Evolutionary conservation across 176 grass and related monocot species (phyloP), one percentile per base, ranked within the genome.

Genomic region (Juncus inflexus): DNA sequence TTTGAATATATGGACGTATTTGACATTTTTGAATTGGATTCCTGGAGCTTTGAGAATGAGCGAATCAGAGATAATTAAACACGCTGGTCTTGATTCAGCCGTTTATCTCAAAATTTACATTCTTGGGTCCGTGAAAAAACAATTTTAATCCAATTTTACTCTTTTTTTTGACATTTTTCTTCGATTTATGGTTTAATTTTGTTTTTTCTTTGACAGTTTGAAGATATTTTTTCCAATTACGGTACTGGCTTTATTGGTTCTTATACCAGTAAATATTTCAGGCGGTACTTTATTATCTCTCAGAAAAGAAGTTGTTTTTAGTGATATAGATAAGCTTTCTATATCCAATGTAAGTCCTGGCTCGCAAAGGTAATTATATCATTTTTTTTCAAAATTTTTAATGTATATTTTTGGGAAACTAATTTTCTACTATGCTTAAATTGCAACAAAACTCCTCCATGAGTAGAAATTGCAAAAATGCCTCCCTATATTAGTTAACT

Each of bases 81-180:
- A 97, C 69, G 92, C 92, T 1, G 92, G 92, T 0, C 78, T 97
- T 58, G 92, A 97, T 81, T 97, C 92, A 69, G 92, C 45, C 39
- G 82, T 97, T 66, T 97, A 97, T 83, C 92, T 97, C 0, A 79
- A 87, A 61, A 89, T 97, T 83, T 97, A 97, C 84, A 89, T 75
- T 9, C 87, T 97, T 62, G 92, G 92, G 91, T 96, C 12, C n/a
- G 68, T 58, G 37, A 4, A 40, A 28, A 28, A 13, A 13, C 35
- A 50, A 62, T 58, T 82, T 51, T 65, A 12, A 35, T 61, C 14
- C 35, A 65, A 42, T 39, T 14, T 40, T 52, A 3, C 4, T 40
- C 5, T 0, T 6, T 47, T 47, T 47, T 47, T 6, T 5, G 43
- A 47, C 4, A 2, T 47, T 47, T 47, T 47, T 6, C 43, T 47